phyloP scores from a whole-genome alignment of 2,329 filamentous ascomycete genomes.

The Bipolaris cookei region DNA sequence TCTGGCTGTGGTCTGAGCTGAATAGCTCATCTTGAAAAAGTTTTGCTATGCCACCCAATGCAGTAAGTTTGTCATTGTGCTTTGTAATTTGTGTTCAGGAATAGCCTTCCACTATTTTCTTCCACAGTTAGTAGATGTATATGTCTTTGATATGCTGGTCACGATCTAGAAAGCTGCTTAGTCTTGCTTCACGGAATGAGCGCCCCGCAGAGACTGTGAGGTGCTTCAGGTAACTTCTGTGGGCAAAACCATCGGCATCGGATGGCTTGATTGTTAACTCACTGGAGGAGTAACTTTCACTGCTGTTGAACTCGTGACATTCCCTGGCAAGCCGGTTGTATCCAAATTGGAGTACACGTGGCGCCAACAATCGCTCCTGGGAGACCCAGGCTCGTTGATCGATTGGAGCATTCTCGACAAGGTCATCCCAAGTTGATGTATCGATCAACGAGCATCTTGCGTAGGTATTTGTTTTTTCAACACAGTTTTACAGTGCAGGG shows the following conservation, averaged over 20 bases:
- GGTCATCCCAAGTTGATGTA: conserved; percentile 17
- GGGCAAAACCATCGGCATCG: background rate
- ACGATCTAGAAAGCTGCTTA: conserved; percentile 3
- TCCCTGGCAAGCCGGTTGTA: conserved; percentile 31
- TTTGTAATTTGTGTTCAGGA: conserved; percentile 17
- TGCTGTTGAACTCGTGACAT: conserved; percentile 16
- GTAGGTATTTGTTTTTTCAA: background rate
- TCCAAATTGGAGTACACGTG: conserved; percentile 32
- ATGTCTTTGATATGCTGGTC: conserved; percentile 10
- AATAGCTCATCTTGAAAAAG: conserved; percentile 6
- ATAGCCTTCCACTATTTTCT: conserved; percentile 25
- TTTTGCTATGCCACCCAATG: conserved; percentile 24
- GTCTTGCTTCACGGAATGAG: conserved; percentile 4
- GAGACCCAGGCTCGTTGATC: conserved; percentile 34
- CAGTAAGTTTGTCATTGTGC: conserved; percentile 23
- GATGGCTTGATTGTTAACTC: background rate
- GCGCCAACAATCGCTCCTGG: conserved; percentile 32
- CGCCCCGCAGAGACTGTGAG: background rate
- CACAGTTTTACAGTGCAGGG: background rate
- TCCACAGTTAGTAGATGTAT: conserved; percentile 21
- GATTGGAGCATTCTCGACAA: conserved; percentile 22
- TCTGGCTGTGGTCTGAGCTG: background rate
- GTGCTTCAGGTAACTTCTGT: conserved; percentile 12
- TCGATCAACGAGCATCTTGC: conserved; percentile 17
- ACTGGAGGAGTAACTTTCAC: conserved; percentile 9